These are phyloP conservation scores for Populus trichocarpa DNA, from an alignment of 441 rosid species.

Conservation along the genomic window DNA sequence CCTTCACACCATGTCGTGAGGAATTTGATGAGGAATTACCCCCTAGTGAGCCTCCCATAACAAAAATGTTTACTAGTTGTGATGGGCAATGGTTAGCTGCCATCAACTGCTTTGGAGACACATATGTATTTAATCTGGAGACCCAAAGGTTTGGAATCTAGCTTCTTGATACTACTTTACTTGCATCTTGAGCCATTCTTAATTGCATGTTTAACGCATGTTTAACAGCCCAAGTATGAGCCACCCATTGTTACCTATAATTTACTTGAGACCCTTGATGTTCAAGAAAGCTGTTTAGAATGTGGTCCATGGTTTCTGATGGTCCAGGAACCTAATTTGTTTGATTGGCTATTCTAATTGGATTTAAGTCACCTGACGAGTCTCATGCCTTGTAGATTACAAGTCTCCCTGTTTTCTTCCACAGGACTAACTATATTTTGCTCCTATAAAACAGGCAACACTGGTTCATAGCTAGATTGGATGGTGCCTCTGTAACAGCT, in stretches of 20 bases:
- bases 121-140: slow-evolving; percentile 75
- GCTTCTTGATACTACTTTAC: background rate
- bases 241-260: background rate
- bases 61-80: slow-evolving; percentile 75
- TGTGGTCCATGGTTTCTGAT: background rate
- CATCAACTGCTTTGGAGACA: slow-evolving; percentile 85
- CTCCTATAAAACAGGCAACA: slow-evolving; percentile 66
- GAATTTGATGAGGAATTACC: slow-evolving; percentile 42
- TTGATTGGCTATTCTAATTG: background rate
- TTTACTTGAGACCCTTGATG: background rate
- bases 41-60: slow-evolving; percentile 74
- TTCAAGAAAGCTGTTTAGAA: background rate
- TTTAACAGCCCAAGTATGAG: background rate
- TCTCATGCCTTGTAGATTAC: background rate
- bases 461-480: slow-evolving; percentile 90
- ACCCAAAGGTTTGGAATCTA: slow-evolving; percentile 52
- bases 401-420: background rate
- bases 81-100: slow-evolving; percentile 96
- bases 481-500: slow-evolving; percentile 91
- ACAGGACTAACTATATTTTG: background rate
- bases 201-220: too few species aligned
- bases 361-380: background rate
- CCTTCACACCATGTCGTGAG: slow-evolving; percentile 56
- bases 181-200: background rate
- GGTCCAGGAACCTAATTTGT: background rate